Evolutionary conservation across 768 basidiomycete species (phyloP), one percentile per base, ranked within the genome.

Genomic region (Russula sp.): DNA sequence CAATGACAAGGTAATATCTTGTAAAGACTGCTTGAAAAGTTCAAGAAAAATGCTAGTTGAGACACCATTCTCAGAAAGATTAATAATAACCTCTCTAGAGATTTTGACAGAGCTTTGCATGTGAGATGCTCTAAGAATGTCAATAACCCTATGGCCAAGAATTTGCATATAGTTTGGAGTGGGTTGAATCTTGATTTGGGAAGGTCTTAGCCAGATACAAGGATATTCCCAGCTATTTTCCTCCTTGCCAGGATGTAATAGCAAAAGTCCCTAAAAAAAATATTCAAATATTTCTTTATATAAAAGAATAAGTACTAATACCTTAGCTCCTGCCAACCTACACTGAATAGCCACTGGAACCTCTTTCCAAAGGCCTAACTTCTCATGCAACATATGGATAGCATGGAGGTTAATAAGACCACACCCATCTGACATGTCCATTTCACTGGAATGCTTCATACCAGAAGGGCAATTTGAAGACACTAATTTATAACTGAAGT

Each of bases 371-470:
- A 61, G 8, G 7, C 22, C 58, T 20, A 73, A 59, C n/a, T 58
- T 58, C 7, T 69, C 49, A 30, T 69, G 59, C 7, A 76, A 57
- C 7, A 20, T 3, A 6, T 65, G 53, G 28, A 87, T 73, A 0
- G 80, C 84, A 0, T 82, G 76, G 13, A 78, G 79, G 69, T 88
- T 91, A 2, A 89, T 84, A 30, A 83, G 76, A 0, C 90, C 89
- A 73, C 88, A 89, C 0, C 90, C 90, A 70, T 91, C 90, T 0
- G 89, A 90, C 76, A 89, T 82, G 8, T 66, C 69, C 69, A 72
- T 71, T 49, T 74, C 72, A 28, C 67, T 70, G 0, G 73, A 69
- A 0, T 59, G 67, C 55, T 76, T 73, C 1, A 66, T 62, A 16
- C 46, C 14, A 32, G 70, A 62, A 20, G 57, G 44, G 46, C 68